Conservation (phyloP, 1,139 yeast species). For the Hansenula sp. region DNA sequence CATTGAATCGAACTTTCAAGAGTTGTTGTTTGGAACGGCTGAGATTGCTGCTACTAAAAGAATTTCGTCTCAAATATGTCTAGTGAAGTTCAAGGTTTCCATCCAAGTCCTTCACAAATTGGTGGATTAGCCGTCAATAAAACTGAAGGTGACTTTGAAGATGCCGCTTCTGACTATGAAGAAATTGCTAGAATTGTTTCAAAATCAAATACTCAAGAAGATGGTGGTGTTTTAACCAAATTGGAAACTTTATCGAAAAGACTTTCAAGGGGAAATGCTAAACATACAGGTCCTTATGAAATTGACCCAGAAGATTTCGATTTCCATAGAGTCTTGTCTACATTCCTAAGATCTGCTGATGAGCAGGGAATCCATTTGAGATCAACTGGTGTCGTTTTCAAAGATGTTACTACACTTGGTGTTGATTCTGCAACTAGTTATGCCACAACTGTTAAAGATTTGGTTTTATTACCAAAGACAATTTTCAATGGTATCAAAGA, state of each 20-base stretch:
- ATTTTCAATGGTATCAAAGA: slow-evolving; percentile 20
- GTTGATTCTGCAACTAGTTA: slow-evolving; percentile 43
- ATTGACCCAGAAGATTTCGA: slow-evolving; percentile 29
- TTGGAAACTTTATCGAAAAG: slow-evolving; percentile 15
- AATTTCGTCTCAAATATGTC: neutral
- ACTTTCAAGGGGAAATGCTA: slow-evolving; percentile 12
- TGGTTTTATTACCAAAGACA: slow-evolving; percentile 42
- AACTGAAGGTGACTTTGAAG: neutral
- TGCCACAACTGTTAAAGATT: slow-evolving; percentile 45
- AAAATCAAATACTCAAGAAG: slow-evolving; percentile 3
- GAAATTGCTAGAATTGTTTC: slow-evolving; percentile 13
- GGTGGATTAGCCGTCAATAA: neutral
- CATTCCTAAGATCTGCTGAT: slow-evolving; percentile 26
- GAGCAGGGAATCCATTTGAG: slow-evolving; percentile 44
- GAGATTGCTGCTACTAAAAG: neutral
- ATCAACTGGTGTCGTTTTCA: slow-evolving; percentile 41
- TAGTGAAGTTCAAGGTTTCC: neutral
- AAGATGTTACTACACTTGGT: slow-evolving; percentile 44
- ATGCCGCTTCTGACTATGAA: neutral
- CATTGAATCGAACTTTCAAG: neutral
- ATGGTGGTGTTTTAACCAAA: slow-evolving; percentile 10
- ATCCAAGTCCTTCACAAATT: neutral
- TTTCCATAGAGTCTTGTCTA: slow-evolving; percentile 27
- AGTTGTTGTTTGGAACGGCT: neutral
- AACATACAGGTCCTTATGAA: slow-evolving; percentile 8